phyloP scores from a whole-genome alignment of 2,329 filamentous ascomycete species.

The Helotiales sp. region DNA sequence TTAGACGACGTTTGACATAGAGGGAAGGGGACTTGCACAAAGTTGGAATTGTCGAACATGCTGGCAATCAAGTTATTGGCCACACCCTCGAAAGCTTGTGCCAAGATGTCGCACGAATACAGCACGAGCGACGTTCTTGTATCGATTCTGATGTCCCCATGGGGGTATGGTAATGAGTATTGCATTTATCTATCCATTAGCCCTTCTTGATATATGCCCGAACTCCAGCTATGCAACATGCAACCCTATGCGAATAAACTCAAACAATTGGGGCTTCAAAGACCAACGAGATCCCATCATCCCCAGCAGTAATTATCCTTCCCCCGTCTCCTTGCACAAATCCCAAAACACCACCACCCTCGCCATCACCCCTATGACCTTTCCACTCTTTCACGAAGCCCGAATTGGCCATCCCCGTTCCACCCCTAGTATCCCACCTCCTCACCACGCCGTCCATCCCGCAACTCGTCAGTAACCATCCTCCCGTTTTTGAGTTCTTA shows the following conservation, averaged over 20 bases:
- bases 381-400: conserved; percentile 85
- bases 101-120: no score
- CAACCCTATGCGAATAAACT: not conserved
- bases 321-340: conserved; percentile 84
- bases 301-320: conserved; percentile 83
- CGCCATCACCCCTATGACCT: conserved; percentile 81
- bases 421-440: conserved; percentile 79
- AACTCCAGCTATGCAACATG: conserved; percentile 16
- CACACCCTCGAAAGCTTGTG: no score
- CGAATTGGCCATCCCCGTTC: conserved; percentile 63
- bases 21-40: no score
- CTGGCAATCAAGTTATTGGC: no score
- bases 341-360: conserved; percentile 84
- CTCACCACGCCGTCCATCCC: conserved; percentile 91
- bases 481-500: conserved; percentile 46
- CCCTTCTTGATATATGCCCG: not conserved
- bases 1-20: not conserved
- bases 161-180: conserved; percentile 10
- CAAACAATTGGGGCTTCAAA: conserved; percentile 51
- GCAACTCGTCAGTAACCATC: conserved; percentile 78
- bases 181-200: conserved; percentile 8
- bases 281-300: conserved; percentile 72
- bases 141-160: not conserved
- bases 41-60: no score
- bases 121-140: no score